phyloP scores from a whole-genome alignment of 106 monocot genomes.

The Apostasia ramifera region DNA sequence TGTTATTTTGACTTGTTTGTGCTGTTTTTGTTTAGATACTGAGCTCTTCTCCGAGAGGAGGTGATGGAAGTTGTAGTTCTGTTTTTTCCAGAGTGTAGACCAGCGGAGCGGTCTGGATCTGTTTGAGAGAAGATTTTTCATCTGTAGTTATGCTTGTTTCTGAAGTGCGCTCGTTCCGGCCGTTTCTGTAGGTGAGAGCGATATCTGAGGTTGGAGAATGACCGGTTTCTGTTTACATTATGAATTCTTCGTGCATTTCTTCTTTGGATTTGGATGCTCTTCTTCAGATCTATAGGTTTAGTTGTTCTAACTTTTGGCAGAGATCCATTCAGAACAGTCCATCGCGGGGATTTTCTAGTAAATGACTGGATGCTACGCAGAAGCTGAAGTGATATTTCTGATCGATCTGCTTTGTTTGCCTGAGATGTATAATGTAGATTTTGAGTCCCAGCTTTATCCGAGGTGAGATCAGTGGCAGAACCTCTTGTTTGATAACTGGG shows the following conservation, averaged over 20 bases:
- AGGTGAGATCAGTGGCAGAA: background rate
- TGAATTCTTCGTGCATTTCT: background rate
- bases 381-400: background rate
- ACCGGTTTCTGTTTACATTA: background rate
- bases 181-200: background rate
- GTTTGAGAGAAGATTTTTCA: background rate
- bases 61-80: background rate
- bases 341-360: background rate
- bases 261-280: background rate
- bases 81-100: background rate
- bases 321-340: background rate
- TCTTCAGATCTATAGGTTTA: background rate
- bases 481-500: background rate
- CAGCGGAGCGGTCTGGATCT: background rate
- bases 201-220: background rate
- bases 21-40: background rate
- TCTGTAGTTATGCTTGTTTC: background rate
- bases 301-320: background rate
- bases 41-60: background rate
- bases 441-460: background rate
- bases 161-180: conserved; percentile 2
- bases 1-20: background rate
- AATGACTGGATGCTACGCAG: background rate
- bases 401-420: background rate
- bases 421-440: background rate